Conservation (phyloP, 2,329 filamentous ascomycete species). For the Fusarium sp. region DNA sequence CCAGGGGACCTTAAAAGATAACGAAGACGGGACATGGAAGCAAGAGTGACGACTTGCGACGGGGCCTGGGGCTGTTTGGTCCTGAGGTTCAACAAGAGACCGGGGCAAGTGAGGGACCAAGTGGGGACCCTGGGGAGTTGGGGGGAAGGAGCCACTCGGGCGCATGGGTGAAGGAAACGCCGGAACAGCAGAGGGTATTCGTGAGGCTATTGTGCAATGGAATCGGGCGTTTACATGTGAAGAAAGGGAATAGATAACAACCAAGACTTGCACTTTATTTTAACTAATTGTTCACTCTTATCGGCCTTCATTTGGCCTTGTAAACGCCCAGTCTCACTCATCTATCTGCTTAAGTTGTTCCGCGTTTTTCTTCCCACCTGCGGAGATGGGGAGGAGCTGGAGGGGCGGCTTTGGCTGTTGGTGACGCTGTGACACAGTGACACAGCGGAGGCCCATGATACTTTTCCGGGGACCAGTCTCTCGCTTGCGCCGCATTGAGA, state of each 20-base stretch:
- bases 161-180: neutral
- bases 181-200: constrained; percentile 1
- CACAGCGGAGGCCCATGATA: constrained; percentile 19
- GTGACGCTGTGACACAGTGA: constrained; percentile 36
- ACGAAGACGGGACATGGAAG: constrained; percentile 7
- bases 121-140: constrained; percentile 32
- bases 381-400: constrained; percentile 9
- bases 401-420: constrained; percentile 14
- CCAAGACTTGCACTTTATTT: neutral
- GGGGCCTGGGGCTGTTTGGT: constrained; percentile 21
- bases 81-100: constrained; percentile 29
- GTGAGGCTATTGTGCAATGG: neutral
- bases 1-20: constrained; percentile 21
- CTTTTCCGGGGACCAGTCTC: constrained; percentile 4
- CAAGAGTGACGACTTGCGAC: constrained; percentile 27
- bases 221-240: neutral
- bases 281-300: neutral
- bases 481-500: neutral
- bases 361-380: neutral
- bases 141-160: constrained; percentile 16
- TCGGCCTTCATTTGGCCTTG: neutral
- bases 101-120: constrained; percentile 22
- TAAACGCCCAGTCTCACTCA: neutral
- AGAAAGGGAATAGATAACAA: neutral
- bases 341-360: neutral